phyloP scores from a whole-genome alignment of 441 rosid genomes.

The Heliophila coronopifolia region DNA sequence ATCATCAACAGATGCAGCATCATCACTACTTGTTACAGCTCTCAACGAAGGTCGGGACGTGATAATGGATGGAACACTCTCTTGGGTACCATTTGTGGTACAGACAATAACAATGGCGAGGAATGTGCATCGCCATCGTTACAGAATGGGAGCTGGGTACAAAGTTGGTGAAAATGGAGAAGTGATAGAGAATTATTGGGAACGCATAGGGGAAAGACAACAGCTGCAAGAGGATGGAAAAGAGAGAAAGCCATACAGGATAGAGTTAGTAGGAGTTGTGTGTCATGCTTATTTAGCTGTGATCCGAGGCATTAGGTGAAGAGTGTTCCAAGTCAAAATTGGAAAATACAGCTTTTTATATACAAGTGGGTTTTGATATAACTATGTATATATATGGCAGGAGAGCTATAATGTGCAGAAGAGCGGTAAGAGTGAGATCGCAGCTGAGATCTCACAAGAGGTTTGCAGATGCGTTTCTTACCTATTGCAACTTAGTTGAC shows the following conservation, averaged over 20 bases:
- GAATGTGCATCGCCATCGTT: conserved; percentile 82
- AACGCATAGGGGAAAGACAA: conserved; percentile 64
- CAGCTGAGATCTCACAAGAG: conserved; percentile 90
- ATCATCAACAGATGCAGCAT: conserved; percentile 95
- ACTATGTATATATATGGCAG: conserved; percentile 39
- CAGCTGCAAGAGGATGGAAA: conserved; percentile 50
- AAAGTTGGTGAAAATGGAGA: conserved; percentile 53
- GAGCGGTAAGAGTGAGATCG: conserved; percentile 86
- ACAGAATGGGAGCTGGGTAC: conserved; percentile 91
- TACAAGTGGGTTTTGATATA: neutral
- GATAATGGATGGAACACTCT: conserved; percentile 94
- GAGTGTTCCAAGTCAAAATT: conserved; percentile 11
- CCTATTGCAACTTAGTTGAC: conserved; percentile 78
- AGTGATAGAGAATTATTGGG: conserved; percentile 85
- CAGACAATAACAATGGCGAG: conserved; percentile 96
- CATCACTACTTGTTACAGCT: conserved; percentile 91
- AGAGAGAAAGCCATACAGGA: conserved; percentile 78
- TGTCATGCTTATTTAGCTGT: conserved; percentile 94
- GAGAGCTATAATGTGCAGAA: conserved; percentile 88
- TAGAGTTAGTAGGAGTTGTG: conserved; percentile 90
- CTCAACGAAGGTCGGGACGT: conserved; percentile 91
- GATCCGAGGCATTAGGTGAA: conserved; percentile 82
- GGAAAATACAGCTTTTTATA: neutral
- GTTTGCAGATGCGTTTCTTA: conserved; percentile 81
- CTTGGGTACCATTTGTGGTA: conserved; percentile 95